Evolutionary conservation across 306 rosid genomes (phyloP).

Genomic region (Quillaja saponaria): DNA sequence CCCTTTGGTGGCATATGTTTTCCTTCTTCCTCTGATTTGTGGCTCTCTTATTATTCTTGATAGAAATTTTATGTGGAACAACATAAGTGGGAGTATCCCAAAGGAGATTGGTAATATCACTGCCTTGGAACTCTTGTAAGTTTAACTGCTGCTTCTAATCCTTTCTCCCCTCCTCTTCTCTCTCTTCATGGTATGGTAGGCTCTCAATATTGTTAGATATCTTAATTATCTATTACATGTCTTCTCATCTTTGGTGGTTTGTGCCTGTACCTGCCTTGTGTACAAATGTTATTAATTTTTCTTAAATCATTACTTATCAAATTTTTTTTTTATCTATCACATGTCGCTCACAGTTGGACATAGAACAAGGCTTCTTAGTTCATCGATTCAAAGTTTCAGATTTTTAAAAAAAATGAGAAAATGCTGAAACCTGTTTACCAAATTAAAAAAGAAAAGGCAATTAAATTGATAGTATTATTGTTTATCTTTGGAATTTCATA

Average conservation of each 20-base stretch:
- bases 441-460: neutral
- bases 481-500: constrained; percentile 2
- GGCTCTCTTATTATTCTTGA: constrained; percentile 31
- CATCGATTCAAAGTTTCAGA: too few species aligned
- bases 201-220: constrained; percentile 10
- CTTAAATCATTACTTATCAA: too few species aligned
- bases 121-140: constrained; percentile 78
- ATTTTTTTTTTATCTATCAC: constrained; percentile 25
- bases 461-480: constrained; percentile 3
- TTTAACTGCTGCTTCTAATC: constrained; percentile 23
- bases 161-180: too few species aligned
- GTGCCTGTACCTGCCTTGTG: too few species aligned
- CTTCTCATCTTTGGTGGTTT: too few species aligned
- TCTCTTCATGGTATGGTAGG: constrained; percentile 8
- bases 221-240: constrained; percentile 18
- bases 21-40: constrained; percentile 34
- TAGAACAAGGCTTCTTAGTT: too few species aligned
- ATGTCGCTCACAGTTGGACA: neutral
- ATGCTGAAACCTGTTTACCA: too few species aligned
- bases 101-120: constrained; percentile 75
- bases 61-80: constrained; percentile 97
- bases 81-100: constrained; percentile 76
- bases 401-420: too few species aligned
- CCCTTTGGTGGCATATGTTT: constrained; percentile 18
- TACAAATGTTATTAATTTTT: too few species aligned